Conservation (phyloP, 169 alveolate genomes). For the Babesia bigemina region DNA sequence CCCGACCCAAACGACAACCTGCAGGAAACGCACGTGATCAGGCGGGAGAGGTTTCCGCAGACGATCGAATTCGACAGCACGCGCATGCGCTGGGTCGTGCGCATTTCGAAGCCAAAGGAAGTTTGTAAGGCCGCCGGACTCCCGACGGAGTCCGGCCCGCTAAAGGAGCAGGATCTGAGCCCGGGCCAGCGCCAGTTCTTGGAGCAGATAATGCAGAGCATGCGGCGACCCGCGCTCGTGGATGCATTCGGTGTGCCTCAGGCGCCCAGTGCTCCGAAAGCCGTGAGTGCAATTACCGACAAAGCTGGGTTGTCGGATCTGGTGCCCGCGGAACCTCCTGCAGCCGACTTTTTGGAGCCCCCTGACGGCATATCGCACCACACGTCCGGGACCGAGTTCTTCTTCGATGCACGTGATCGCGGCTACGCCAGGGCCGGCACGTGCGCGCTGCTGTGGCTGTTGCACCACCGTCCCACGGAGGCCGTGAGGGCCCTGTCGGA, state of each 20-base stretch:
- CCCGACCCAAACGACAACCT: neutral
- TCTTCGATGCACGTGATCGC: slow-evolving; percentile 12
- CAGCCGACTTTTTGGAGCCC: neutral
- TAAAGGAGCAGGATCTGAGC: neutral
- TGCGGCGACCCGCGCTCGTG: neutral
- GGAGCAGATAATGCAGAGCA: neutral
- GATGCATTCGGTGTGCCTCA: neutral
- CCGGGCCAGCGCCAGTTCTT: slow-evolving; percentile 2
- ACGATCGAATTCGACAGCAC: slow-evolving; percentile 14
- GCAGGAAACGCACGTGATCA: slow-evolving; percentile 8
- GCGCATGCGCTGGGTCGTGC: slow-evolving; percentile 37
- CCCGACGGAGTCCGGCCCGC: neutral
- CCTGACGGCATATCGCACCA: slow-evolving; percentile 18
- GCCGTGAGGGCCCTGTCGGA: slow-evolving; percentile 13
- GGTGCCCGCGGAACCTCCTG: neutral
- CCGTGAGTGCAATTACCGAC: neutral
- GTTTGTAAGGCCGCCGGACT: neutral
- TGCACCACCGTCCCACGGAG: slow-evolving; percentile 11
- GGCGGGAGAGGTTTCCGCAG: slow-evolving; percentile 23
- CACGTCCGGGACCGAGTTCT: neutral
- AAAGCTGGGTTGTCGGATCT: neutral
- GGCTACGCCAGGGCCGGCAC: slow-evolving; percentile 24
- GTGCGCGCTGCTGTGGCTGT: slow-evolving; percentile 41
- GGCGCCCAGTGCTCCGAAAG: neutral
- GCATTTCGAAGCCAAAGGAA: neutral